Evolutionary conservation across 768 basidiomycete genomes (phyloP).

Genomic region (Russula abietina): DNA sequence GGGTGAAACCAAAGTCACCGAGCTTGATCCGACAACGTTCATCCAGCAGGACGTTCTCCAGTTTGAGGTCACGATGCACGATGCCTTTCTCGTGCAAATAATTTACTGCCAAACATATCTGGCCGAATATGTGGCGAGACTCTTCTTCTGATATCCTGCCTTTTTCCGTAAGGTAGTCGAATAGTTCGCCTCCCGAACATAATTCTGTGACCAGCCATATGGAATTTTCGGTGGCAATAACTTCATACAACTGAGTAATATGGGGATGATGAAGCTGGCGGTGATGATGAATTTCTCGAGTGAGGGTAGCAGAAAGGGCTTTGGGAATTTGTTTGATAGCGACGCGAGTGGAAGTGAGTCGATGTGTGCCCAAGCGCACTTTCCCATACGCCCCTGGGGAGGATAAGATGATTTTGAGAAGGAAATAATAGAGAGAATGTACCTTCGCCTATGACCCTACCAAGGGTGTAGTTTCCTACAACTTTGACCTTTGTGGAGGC

Average conservation of each 20-base stretch:
- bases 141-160: conserved; percentile 83
- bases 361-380: conserved; percentile 90
- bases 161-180: conserved; percentile 96
- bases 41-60: conserved; percentile 91
- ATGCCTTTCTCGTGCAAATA: conserved; percentile 90
- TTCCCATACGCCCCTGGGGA: conserved; percentile 85
- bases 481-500: conserved; percentile 86
- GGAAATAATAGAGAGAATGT: conserved; percentile 26
- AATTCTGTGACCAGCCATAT: conserved; percentile 99
- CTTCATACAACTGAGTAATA: conserved; percentile 93
- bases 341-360: conserved; percentile 84
- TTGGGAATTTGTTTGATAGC: conserved; percentile 99
- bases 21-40: conserved; percentile 88
- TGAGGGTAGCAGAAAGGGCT: conserved; percentile 81
- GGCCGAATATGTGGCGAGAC: conserved; percentile 86
- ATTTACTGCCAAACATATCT: conserved; percentile 87
- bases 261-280: conserved; percentile 94
- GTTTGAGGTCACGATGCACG: conserved; percentile 93
- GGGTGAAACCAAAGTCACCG: conserved; percentile 91
- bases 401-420: background rate
- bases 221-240: conserved; percentile 90
- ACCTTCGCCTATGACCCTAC: conserved; percentile 95
- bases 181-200: conserved; percentile 94
- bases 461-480: conserved; percentile 90
- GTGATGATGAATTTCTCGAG: conserved; percentile 98